Conservation (phyloP, 2,329 filamentous ascomycete genomes). For the Grosmannia huntii region DNA sequence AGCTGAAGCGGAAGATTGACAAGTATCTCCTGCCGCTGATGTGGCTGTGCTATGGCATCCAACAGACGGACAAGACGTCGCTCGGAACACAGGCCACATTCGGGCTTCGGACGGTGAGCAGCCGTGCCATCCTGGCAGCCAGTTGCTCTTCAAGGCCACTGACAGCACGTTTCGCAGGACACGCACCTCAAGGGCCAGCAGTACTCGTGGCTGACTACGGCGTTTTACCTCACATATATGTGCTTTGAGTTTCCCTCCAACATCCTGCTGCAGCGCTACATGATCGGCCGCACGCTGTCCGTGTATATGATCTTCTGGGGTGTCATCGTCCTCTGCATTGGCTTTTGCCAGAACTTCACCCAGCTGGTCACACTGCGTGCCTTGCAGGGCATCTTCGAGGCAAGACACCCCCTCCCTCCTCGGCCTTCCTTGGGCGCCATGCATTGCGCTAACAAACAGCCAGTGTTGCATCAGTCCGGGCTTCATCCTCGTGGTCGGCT, state of each 20-base stretch:
- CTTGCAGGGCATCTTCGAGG: conserved; percentile 19
- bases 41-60: conserved; percentile 35
- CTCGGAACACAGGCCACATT: conserved; percentile 26
- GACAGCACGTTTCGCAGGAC: conserved; percentile 6
- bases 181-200: conserved; percentile 16
- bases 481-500: conserved; percentile 2
- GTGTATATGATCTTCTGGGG: conserved; percentile 19
- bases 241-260: conserved; percentile 20
- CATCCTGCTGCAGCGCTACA: conserved; percentile 17
- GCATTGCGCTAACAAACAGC: background rate
- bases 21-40: conserved; percentile 19
- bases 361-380: conserved; percentile 23
- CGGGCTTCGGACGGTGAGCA: conserved; percentile 17
- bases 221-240: conserved; percentile 22
- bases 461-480: conserved; percentile 3
- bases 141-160: background rate
- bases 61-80: conserved; percentile 34
- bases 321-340: conserved; percentile 23
- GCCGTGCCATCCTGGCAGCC: background rate
- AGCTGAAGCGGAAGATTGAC: conserved; percentile 7
- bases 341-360: conserved; percentile 24
- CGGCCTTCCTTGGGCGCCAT: background rate
- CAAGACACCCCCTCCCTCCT: background rate
- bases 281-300: conserved; percentile 15
- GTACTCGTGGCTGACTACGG: conserved; percentile 19